These are phyloP conservation scores for Mortierella sp. DNA, from an alignment of 371 early-diverging fungal species.

Conservation along the genomic window DNA sequence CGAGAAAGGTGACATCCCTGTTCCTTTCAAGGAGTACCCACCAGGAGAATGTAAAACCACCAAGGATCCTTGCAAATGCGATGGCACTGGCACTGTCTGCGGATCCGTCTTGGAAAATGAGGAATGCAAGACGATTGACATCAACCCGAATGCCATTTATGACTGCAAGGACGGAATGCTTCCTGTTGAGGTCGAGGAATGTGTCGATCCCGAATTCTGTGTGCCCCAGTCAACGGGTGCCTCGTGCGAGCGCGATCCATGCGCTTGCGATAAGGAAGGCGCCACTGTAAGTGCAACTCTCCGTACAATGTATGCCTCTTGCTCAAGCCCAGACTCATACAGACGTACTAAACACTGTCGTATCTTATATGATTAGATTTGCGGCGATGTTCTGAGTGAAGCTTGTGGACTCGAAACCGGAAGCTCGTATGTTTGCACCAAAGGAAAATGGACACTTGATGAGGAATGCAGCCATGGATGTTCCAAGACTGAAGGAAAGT, in stretches of 20 bases:
- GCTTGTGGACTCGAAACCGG: neutral
- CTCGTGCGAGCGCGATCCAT: conserved; percentile 5
- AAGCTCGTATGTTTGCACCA: conserved; percentile 2
- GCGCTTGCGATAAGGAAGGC: neutral
- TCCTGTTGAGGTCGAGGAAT: neutral
- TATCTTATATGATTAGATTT: neutral
- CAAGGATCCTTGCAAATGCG: conserved; percentile 1
- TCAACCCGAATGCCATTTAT: neutral
- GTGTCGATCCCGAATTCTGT: neutral
- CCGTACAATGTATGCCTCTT: too few species aligned
- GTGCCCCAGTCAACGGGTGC: neutral
- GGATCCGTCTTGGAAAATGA: neutral
- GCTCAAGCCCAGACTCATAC: too few species aligned
- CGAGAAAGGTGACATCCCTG: too few species aligned
- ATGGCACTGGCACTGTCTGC: neutral
- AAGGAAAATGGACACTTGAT: neutral
- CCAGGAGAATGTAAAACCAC: neutral
- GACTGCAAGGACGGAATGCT: neutral
- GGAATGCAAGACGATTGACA: neutral
- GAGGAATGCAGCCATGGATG: conserved; percentile 1
- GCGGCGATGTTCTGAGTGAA: conserved; percentile 7
- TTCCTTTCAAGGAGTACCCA: neutral
- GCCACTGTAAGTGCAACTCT: conserved; percentile 1
- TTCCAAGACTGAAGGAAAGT: neutral
- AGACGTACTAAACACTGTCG: too few species aligned